Evolutionary conservation across 768 basidiomycete species (phyloP).

Genomic region (Russula abietina): DNA sequence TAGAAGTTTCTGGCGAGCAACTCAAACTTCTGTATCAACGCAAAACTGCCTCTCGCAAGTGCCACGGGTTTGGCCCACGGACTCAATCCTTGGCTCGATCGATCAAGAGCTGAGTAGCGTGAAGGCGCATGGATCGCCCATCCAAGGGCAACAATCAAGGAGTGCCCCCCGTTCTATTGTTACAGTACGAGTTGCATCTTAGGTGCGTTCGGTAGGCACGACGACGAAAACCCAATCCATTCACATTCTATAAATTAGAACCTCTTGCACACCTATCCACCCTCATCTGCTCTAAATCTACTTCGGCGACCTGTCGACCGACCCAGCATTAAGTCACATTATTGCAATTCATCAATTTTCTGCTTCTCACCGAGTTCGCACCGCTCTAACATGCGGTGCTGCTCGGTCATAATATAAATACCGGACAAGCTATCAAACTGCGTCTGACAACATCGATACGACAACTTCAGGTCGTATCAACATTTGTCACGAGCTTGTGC

Average conservation of each 20-base stretch:
- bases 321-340: slow-evolving; percentile 52
- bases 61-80: slow-evolving; percentile 33
- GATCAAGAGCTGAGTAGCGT: slow-evolving; percentile 43
- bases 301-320: slow-evolving; percentile 50
- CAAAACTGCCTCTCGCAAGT: slow-evolving; percentile 37
- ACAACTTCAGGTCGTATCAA: too few relatives aligned
- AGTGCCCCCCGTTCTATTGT: slow-evolving; percentile 27
- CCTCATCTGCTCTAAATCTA: slow-evolving; percentile 43
- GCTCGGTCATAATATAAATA: slow-evolving; percentile 61
- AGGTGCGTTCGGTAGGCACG: slow-evolving; percentile 53
- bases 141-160: slow-evolving; percentile 55
- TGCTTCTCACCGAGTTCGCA: slow-evolving; percentile 68
- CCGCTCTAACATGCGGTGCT: slow-evolving; percentile 68
- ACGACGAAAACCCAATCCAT: slow-evolving; percentile 35
- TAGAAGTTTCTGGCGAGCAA: too few relatives aligned
- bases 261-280: slow-evolving; percentile 62
- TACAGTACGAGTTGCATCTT: too few relatives aligned
- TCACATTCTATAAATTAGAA: slow-evolving; percentile 58
- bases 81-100: slow-evolving; percentile 65
- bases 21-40: slow-evolving; percentile 63
- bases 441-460: too few relatives aligned
- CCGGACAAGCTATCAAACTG: slow-evolving; percentile 42
- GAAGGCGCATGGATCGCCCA: slow-evolving; percentile 34
- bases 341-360: slow-evolving; percentile 56
- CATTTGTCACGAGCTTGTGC: slow-evolving; percentile 31